Base-by-base conservation (phyloP, 805 yeast genomes). In the Candida oleophila region DNA sequence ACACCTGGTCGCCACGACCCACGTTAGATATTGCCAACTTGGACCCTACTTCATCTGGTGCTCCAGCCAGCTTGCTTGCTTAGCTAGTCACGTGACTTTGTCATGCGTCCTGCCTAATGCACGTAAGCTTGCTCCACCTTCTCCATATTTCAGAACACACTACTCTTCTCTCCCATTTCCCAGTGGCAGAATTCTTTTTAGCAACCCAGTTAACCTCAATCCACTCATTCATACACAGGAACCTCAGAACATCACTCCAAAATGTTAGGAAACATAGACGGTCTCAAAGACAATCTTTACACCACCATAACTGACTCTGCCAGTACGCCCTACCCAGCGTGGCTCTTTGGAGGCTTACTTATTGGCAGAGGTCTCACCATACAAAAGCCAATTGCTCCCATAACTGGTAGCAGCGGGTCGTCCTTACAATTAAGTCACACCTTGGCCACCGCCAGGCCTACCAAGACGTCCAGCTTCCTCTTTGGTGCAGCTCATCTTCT, bases 401-500 rank as follows among this genome's bases (percentile, higher is more conserved):
- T 45, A 15, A 42, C 48, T 4, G 61, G 57, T 3, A 48, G 52
- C 16, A 51, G 58, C 11, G 64, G 64, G 1, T 50, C 55, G 14
- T 56, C 61, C 14, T 49, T 47, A 14, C 49, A 51, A 36, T 54
- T 56, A 42, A 53, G 55, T 18, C 52, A 48, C 37, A 34, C 53
- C n/a, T 48, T 59, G 36, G 53, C 60, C 9, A 37, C 33, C 16
- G 28, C 59, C 12, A 58, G 56, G 47, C 80, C 80, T n/a, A 61
- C 76, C 4, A 56, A 56, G 36, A 51, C 60, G 3, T 64, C 77
- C 5, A 78, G 83, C 33, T 57, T 77, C 21, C 56, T 82, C 9
- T 87, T 87, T 60, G 86, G 89, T 3, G 66, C 77, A 1, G 82
- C 87, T 34, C 68, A 78, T 47, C 81, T 81, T 1, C 62, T 85